Percentiles rank a stretch among this genome's conserved stretches.
phyloP scores from a whole-genome alignment of 2,329 filamentous ascomycete genomes.

The Trichoderma breve region DNA sequence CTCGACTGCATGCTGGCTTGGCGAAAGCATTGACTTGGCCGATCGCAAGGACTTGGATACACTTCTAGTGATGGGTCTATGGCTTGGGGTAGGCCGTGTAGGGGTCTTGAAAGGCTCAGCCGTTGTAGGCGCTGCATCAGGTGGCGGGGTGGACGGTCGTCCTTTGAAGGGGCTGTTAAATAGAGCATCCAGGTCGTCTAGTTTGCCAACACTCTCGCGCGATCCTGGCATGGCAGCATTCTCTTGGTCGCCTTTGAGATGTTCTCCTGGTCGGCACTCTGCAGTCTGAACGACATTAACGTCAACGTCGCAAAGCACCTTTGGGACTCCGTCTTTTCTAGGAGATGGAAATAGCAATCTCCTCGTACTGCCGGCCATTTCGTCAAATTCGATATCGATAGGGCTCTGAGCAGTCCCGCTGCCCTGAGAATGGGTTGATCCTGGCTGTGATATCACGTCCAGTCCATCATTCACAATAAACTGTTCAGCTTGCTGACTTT shows the following conservation, averaged over 20 bases:
- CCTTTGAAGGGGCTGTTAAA: constrained; percentile 56
- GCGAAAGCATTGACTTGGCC: constrained; percentile 44
- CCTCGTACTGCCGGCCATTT: constrained; percentile 57
- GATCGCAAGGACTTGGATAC: constrained; percentile 57
- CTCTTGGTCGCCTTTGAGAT: constrained; percentile 42
- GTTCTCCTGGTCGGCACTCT: constrained; percentile 39
- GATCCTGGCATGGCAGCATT: constrained; percentile 44
- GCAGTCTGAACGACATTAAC: constrained; percentile 51
- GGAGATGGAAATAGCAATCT: constrained; percentile 77
- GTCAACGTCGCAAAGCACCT: constrained; percentile 58
- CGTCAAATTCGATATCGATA: constrained; percentile 49
- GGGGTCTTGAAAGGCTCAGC: constrained; percentile 59
- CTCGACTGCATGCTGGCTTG: constrained; percentile 42
- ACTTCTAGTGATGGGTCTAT: constrained; percentile 60
- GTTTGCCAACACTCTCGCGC: constrained; percentile 31
- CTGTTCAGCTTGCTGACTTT: background rate
- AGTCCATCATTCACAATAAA: background rate
- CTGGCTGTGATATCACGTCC: constrained; percentile 30
- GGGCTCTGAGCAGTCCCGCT: constrained; percentile 58
- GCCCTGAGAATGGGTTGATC: constrained; percentile 54
- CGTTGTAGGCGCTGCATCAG: constrained; percentile 41
- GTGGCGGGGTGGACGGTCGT: constrained; percentile 53
- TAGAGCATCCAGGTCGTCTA: constrained; percentile 60
- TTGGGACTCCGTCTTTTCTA: constrained; percentile 61
- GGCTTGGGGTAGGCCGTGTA: constrained; percentile 58